Evolutionary conservation across 2,329 filamentous ascomycete species (phyloP).

Genomic region (Bisporella sp.): DNA sequence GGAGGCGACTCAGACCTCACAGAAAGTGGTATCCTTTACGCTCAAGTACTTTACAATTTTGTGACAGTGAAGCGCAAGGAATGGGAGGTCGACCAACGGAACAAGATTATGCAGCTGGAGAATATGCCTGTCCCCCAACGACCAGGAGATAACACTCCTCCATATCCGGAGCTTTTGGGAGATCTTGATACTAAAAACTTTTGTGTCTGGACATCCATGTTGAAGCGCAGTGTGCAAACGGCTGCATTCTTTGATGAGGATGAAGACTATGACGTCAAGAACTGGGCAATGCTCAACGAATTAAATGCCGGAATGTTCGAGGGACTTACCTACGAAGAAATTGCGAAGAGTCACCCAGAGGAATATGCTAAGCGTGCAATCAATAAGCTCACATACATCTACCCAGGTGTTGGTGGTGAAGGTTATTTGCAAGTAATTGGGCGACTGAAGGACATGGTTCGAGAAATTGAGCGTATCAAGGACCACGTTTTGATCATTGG

Average conservation of each 20-base stretch:
- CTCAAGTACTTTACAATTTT: conserved; percentile 72
- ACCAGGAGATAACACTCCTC: conserved; percentile 86
- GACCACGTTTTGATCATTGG: conserved; percentile 91
- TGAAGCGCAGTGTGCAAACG: conserved; percentile 81
- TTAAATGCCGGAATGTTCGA: conserved; percentile 90
- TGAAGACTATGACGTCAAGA: conserved; percentile 92
- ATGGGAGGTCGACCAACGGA: conserved; percentile 72
- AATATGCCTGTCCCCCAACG: conserved; percentile 76
- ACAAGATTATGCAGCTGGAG: conserved; percentile 60
- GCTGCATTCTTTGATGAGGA: conserved; percentile 83
- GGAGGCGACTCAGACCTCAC: conserved; percentile 86
- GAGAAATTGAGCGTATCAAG: conserved; percentile 94
- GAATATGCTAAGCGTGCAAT: conserved; percentile 74
- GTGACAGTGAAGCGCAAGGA: conserved; percentile 72
- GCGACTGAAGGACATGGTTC: conserved; percentile 87
- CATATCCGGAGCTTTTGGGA: conserved; percentile 76
- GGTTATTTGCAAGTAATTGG: conserved; percentile 97
- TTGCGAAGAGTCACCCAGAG: conserved; percentile 67
- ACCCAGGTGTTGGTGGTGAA: conserved; percentile 91
- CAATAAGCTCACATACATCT: conserved; percentile 94
- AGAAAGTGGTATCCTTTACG: conserved; percentile 72
- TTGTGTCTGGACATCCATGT: conserved; percentile 98
- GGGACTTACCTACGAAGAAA: conserved; percentile 90
- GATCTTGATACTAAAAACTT: conserved; percentile 78
- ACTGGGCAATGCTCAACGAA: conserved; percentile 97